A percentile compares a stretch with the other conserved stretches of the same genome.
phyloP scores from a whole-genome alignment of 768 basidiomycete genomes.

The Suillus occidentalis region DNA sequence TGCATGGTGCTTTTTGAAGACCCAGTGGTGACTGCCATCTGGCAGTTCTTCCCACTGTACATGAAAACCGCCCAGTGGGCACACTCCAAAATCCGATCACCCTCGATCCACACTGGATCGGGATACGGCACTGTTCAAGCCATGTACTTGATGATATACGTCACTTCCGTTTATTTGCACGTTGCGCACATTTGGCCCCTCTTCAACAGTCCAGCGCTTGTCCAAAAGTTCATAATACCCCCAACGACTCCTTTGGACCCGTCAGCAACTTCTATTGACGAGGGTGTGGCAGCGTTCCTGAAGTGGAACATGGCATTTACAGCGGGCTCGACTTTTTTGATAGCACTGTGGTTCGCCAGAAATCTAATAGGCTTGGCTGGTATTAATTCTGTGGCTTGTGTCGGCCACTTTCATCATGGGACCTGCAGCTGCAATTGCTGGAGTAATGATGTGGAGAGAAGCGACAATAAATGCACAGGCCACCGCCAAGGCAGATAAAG shows the following conservation, averaged over 20 bases:
- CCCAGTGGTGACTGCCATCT: constrained; percentile 46
- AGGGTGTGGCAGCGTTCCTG: constrained; percentile 35
- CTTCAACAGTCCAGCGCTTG: neutral
- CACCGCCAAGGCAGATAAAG: neutral
- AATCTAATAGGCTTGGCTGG: constrained; percentile 31
- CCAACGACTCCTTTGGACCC: neutral
- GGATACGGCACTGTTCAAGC: constrained; percentile 11
- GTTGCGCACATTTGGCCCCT: constrained; percentile 14
- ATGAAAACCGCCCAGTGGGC: constrained; percentile 37
- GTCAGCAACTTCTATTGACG: neutral
- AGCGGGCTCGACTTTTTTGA: constrained; percentile 39
- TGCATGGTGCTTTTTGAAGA: constrained; percentile 44
- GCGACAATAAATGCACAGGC: constrained; percentile 18
- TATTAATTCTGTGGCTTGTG: constrained; percentile 40
- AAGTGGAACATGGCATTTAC: constrained; percentile 49
- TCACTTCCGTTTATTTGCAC: constrained; percentile 26
- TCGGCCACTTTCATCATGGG: constrained; percentile 41
- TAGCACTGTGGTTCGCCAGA: constrained; percentile 45
- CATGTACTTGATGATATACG: constrained; percentile 13
- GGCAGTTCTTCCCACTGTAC: constrained; percentile 49
- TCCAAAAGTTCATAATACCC: constrained; percentile 10
- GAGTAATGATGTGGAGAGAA: constrained; percentile 48
- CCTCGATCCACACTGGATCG: neutral
- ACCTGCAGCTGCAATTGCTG: constrained; percentile 48
- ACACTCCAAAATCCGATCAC: constrained; percentile 37